Evolutionary conservation across 2,329 filamentous ascomycete genomes (phyloP), one percentile per base, ranked within the genome.

Genomic region (Diaporthe nobilis): DNA sequence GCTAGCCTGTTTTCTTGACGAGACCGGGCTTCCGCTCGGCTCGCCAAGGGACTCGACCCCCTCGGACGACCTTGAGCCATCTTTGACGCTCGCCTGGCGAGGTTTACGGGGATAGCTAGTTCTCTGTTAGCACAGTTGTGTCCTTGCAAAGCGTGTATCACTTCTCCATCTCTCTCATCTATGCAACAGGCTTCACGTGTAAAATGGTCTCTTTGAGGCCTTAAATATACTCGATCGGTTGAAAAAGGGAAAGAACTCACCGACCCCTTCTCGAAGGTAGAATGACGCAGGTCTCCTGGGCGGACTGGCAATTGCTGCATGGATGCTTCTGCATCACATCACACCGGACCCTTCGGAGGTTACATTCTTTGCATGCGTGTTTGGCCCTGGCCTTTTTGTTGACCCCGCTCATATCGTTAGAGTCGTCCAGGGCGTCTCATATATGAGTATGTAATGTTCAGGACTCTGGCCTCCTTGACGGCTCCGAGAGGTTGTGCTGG

Each of bases 291-390:
- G 61, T 72, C n/a, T 72, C 60, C 37, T 74, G 74, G n/a, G 71
- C 55, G 13, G n/a, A 61, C 60, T 76, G 53, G 63, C 78, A 79
- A 39, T 79, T 79, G 49, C 73, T 77, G 61, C 78, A 79, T 9
- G 78, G 78, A n/a, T 72, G 74, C 57, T 75, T 74, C 49, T 78
- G 72, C 25, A 77, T 79, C 61, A 79, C 78, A 61, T 79, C 75
- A 65, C 78, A 79, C 42, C 77, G 77, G 6, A 79, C 74, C 25
- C 78, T 70, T 6, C 78, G 77, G n/a, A 76, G 74, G 73, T 79
- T 79, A 75, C 78, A 79, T 31, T 77, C 77, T n/a, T 47, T 75
- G 49, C 78, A 79, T n/a, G 78, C 78, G 22, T 79, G 78, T 42
- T 79, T 79, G 28, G 78, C 78, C 44, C 78, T 78, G 3, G 76